Base-by-base conservation (phyloP, 1,284 basidiomycete genomes). In the Lentinula novae-zelandiae region DNA sequence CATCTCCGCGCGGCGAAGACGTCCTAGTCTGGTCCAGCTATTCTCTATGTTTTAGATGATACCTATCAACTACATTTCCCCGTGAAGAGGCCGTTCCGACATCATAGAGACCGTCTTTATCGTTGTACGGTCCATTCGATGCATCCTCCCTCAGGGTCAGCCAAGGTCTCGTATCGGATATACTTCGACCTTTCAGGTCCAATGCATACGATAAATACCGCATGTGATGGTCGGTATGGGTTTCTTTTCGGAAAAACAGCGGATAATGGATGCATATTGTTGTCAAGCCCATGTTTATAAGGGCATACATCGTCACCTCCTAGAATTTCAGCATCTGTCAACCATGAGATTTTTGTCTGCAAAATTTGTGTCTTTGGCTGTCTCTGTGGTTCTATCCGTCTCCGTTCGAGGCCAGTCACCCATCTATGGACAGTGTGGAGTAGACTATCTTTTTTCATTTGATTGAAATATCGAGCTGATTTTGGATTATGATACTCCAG, bases 381-480 rank as follows among this genome's bases (percentile, higher is more conserved):
- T 75, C 34, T 61, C 75, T 31, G 62, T 72, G 33, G 64, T 67
- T 48, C 60, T 72, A 34, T 69, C 69, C 56, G 67, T 69, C 7
- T 69, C 71, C 12, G 72, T 67, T 51, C 66, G 67, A 13, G 68
- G 73, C 1, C 60, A 61, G 73, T 74, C 46, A 64, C 75, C 60
- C 38, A 69, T 74, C 46, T 79, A 67, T 56, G 76, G 75, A 10
- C 77, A 79, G 62, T 79, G 77, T 65, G 77, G 76, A 48, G 77
- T 78, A 68, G 73, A 67, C 27, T 3, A 27, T 22, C 5, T 39
- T 22, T 44, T 20, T 31, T 17, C 12, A 1, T 36, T 51, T 22
- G 38, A 15, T 31, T 33, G 12, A 4, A 5, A 33, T 44, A 13
- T 36, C 20, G 33, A 50, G 3, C n/a, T 44, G 9, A 52, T 17